phyloP scores from a whole-genome alignment of 345 rosid genomes.

The Corchorus capsularis region DNA sequence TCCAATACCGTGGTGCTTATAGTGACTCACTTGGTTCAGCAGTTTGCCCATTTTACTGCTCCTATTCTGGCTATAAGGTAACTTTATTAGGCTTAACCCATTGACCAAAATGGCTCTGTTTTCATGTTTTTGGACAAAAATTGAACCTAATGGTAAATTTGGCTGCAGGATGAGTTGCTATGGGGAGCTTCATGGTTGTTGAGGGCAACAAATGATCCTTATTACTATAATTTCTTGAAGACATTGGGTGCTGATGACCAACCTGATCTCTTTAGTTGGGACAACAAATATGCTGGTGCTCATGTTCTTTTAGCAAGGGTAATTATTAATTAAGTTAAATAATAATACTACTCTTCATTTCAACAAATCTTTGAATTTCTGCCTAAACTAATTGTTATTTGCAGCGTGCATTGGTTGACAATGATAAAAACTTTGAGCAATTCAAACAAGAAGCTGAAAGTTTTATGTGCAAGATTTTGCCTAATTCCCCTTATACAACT shows the following conservation, averaged over 20 bases:
- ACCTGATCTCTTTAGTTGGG: constrained; percentile 92
- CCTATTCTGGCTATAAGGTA: constrained; percentile 88
- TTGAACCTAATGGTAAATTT: not conserved
- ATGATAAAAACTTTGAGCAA: constrained; percentile 60
- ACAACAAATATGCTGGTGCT: constrained; percentile 90
- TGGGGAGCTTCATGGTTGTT: constrained; percentile 93
- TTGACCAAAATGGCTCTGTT: too few species aligned
- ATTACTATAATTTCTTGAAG: constrained; percentile 61
- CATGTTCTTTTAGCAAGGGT: constrained; percentile 81
- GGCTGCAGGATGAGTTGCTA: constrained; percentile 75
- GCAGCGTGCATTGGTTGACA: constrained; percentile 63
- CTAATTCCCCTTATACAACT: constrained; percentile 68
- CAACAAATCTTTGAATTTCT: too few species aligned
- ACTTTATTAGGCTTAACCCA: not conserved
- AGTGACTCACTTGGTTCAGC: constrained; percentile 83
- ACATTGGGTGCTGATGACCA: constrained; percentile 75
- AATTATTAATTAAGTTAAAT: not conserved
- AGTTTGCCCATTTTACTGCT: constrained; percentile 87
- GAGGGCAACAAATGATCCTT: constrained; percentile 67
- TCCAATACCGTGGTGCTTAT: constrained; percentile 74
- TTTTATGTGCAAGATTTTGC: constrained; percentile 87
- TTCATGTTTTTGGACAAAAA: too few species aligned
- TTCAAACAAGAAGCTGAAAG: constrained; percentile 70
- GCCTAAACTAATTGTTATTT: not conserved
- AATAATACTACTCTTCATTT: too few species aligned